phyloP scores from a whole-genome alignment of 345 rosid species.

The Alliaria petiolata region DNA sequence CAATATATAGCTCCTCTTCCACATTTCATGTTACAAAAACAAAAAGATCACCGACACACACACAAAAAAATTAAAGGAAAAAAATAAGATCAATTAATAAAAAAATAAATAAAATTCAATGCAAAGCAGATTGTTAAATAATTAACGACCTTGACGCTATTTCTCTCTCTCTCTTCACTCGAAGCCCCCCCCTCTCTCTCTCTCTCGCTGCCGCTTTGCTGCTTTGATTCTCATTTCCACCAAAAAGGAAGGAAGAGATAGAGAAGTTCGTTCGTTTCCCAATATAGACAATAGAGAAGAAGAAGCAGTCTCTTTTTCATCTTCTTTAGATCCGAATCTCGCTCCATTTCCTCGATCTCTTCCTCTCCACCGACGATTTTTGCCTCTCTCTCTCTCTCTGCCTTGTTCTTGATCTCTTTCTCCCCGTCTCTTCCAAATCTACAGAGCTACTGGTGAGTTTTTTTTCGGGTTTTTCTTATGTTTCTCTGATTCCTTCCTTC shows the following conservation, averaged over 20 bases:
- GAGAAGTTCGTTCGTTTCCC: conserved; percentile 20
- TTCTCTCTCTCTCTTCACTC: background rate
- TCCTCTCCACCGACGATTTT: background rate
- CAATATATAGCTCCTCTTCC: background rate
- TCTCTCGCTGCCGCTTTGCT: background rate
- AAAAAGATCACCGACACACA: conserved; percentile 6
- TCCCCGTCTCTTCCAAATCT: conserved; percentile 10
- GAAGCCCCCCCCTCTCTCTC: background rate
- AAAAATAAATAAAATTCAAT: background rate
- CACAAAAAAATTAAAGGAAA: background rate
- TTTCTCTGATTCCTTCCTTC: background rate
- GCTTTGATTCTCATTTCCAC: conserved; percentile 6
- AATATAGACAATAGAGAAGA: background rate
- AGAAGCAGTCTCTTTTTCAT: background rate
- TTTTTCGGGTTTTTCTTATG: background rate
- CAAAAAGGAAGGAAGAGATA: conserved; percentile 9
- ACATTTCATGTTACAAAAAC: background rate
- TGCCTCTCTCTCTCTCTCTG: background rate
- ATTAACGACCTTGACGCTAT: background rate
- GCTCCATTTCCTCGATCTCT: background rate
- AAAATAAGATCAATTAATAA: background rate
- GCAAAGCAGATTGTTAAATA: background rate
- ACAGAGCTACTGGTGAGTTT: conserved; percentile 4
- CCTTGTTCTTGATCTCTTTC: background rate
- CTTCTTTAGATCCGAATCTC: conserved; percentile 22